Evolutionary conservation across 345 rosid species (phyloP), one percentile per base, ranked within the genome.

Genomic region (Linum trigynum): DNA sequence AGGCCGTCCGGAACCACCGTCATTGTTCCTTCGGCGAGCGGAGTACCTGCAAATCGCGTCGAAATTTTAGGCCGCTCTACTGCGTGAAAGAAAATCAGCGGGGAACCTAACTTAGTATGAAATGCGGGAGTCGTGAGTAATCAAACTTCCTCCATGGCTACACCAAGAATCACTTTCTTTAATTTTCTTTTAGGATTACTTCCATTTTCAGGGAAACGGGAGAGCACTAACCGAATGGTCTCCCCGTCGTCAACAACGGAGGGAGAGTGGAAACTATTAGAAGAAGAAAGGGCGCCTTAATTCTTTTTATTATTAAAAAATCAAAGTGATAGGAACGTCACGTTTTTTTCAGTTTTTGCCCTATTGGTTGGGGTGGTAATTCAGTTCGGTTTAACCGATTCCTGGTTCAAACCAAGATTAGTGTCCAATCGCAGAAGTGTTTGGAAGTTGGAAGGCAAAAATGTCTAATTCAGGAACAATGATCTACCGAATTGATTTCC

Each of bases 1-100:
- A 57, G 74, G 57, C 38, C 53, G 66, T 82, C 87, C 65, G 9
- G 53, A 15, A 48, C 14, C 53, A 48, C 53, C 9, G 53, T 9
- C 53, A 48, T 48, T 48, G 53, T 48, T 48, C 53, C 14, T 48
- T 15, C 32, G 32, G 12, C 14, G 53, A 48, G 12, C 14, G 53
- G 9, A 48, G 53, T 48, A 48, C 53, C 53, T 48, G 53, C 53
- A 48, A 3, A 9, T 48, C 3, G 53, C 9, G 53, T 9, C 9
- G 53, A 9, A 48, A 48, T 9, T 1, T 48, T 15, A 48, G 53
- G 53, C 12, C 53, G 12, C 14, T 12, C 9, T 48, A 48, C 9
- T 3, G 15, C 32, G 32, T 23, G 32, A 23, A 23, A 48, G 11
- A 4, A 45, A 45, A 7, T 45, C 51, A 14, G 51, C 12, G 10